Conservation (phyloP, 192 early-diverging fungal genomes). For the Umbelopsis sp. region DNA sequence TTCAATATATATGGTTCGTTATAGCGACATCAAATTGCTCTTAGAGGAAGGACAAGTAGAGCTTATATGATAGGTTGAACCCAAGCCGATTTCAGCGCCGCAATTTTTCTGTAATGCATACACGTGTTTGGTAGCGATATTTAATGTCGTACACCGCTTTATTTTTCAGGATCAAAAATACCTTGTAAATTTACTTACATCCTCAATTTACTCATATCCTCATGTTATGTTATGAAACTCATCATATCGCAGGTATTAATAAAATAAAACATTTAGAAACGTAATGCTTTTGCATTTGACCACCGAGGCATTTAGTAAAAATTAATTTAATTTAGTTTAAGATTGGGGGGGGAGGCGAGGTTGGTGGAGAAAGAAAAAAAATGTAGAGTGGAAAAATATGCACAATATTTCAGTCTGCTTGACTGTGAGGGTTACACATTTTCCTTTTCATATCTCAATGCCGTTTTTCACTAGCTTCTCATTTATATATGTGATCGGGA, state of each 20-base stretch:
- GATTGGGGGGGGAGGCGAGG: too few relatives aligned
- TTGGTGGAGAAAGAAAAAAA: too few relatives aligned
- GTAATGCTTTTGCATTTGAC: too few relatives aligned
- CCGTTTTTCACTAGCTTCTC: background rate
- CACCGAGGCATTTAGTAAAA: too few relatives aligned
- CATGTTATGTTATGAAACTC: too few relatives aligned
- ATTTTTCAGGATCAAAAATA: background rate
- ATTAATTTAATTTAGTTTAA: too few relatives aligned
- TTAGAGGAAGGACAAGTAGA: conserved; percentile 48
- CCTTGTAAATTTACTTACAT: background rate
- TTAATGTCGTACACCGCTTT: conserved; percentile 5
- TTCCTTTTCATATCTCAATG: background rate
- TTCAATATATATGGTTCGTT: conserved; percentile 53
- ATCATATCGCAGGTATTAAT: too few relatives aligned
- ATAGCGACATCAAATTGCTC: conserved; percentile 44
- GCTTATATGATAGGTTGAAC: conserved; percentile 44
- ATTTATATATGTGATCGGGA: background rate
- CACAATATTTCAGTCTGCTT: too few relatives aligned
- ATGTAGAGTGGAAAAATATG: too few relatives aligned
- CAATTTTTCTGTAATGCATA: background rate
- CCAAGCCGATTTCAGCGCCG: background rate
- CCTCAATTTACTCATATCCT: background rate
- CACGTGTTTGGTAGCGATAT: background rate
- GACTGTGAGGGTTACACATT: background rate
- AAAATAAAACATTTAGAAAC: too few relatives aligned